A percentile compares a stretch with the other conserved stretches of the same genome.
These are phyloP conservation scores for Saxophila tyrrhenica DNA, from an alignment of 495 filamentous ascomycete genomes.

Conservation along the genomic window DNA sequence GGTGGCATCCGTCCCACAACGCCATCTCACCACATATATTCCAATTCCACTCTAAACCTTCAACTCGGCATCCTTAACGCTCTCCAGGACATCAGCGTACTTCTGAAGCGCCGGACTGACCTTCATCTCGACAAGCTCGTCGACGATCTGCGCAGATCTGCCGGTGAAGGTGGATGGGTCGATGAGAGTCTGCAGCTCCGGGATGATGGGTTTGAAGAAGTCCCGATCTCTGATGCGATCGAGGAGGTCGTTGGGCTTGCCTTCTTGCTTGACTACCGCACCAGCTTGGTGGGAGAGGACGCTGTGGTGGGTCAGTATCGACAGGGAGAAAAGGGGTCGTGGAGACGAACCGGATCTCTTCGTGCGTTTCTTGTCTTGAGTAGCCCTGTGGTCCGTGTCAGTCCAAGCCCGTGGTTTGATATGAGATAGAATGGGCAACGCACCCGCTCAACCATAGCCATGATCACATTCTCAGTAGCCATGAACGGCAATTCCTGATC, in stretches of 20 bases:
- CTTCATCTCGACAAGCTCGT: constrained; percentile 37
- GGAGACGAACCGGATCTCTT: constrained; percentile 57
- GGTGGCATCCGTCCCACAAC: too few relatives aligned
- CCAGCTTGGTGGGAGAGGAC: constrained; percentile 80
- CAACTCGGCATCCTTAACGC: constrained; percentile 10
- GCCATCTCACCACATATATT: too few relatives aligned
- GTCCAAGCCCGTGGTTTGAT: background rate
- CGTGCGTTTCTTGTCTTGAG: constrained; percentile 83
- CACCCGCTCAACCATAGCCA: constrained; percentile 59
- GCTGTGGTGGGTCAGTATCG: background rate
- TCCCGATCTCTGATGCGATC: constrained; percentile 59
- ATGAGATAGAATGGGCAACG: too few relatives aligned
- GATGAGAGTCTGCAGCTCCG: constrained; percentile 62
- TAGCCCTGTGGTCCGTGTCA: constrained; percentile 34
- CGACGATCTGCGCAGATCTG: constrained; percentile 45
- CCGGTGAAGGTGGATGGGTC: constrained; percentile 63
- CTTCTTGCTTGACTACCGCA: constrained; percentile 67
- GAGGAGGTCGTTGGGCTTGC: constrained; percentile 72
- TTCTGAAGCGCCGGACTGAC: constrained; percentile 17
- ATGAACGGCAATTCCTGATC: constrained; percentile 82
- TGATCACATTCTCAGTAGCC: constrained; percentile 77
- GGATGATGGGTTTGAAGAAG: constrained; percentile 76
- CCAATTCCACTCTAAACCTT: constrained; percentile 8
- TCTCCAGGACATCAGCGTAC: constrained; percentile 9
- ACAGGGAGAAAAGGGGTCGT: too few relatives aligned